A percentile compares a stretch with the other conserved stretches of the same genome.
phyloP scores from a whole-genome alignment of 108 stramenopile species.

The Fragilaria crotonensis region DNA sequence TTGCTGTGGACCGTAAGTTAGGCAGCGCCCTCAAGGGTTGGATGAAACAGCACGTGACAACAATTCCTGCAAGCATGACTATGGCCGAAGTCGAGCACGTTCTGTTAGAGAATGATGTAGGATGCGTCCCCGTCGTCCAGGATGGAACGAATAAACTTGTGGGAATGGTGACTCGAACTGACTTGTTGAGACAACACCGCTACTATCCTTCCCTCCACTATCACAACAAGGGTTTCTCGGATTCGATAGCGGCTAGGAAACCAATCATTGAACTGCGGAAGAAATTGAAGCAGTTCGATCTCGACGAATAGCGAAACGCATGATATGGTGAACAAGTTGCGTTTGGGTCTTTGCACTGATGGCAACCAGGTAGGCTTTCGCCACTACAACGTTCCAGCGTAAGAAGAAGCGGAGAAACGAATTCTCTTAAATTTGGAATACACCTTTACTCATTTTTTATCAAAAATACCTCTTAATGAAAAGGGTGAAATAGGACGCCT shows the following conservation, averaged over 20 bases:
- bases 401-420: no score
- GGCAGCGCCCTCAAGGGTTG: slow-evolving; percentile 81
- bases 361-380: neutral
- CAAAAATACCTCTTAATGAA: no score
- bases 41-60: slow-evolving; percentile 84
- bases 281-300: slow-evolving; percentile 73
- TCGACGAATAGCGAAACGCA: slow-evolving; percentile 25
- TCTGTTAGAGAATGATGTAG: slow-evolving; percentile 74
- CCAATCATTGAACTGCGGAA: slow-evolving; percentile 77
- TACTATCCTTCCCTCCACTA: slow-evolving; percentile 84
- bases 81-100: slow-evolving; percentile 81
- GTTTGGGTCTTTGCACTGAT: neutral
- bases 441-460: no score
- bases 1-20: slow-evolving; percentile 33
- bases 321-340: neutral
- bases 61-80: slow-evolving; percentile 60
- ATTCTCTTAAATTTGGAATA: no score
- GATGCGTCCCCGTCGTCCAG: slow-evolving; percentile 77
- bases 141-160: slow-evolving; percentile 68
- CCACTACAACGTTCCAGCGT: no score
- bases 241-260: slow-evolving; percentile 67
- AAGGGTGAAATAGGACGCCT: no score
- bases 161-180: slow-evolving; percentile 85
- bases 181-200: slow-evolving; percentile 76
- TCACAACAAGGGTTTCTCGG: slow-evolving; percentile 82